Evolutionary conservation across 345 rosid species (phyloP), one percentile per base, ranked within the genome.

Genomic region (Corymbia maculata): DNA sequence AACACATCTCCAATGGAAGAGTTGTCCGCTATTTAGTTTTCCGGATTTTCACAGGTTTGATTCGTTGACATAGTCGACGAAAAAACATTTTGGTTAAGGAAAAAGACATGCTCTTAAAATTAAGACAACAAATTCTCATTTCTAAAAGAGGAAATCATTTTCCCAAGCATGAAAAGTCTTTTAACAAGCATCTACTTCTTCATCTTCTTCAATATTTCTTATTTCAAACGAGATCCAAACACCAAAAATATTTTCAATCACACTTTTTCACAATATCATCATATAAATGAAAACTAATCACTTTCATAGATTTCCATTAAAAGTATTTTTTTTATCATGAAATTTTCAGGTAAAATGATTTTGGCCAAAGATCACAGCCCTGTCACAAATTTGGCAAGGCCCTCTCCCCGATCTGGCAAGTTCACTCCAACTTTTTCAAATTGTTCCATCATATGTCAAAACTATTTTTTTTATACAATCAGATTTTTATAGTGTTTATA

Each of bases 51-150:
- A 66, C 6, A 7, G 13, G 6, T 66, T 66, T 30, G 42, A 66
- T 8, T 66, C 0, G 0, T 1, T 6, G 0, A 13, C 13, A 64
- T 13, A 36, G 9, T n/a, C 75, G n/a, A n/a, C 0, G 2, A 30
- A 64, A n/a, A 1, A 66, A 55, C 61, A 55, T 4, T 55, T 55
- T 55, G 16, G 4, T 66, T 9, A 66, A 15, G 79, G 42, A 30
- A 66, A 66, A n/a, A 13, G 36, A 15, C 44, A 10, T 0, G 0
- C 21, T 66, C 79, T 64, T 64, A n/a, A 13, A 64, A n/a, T 14
- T 66, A n/a, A 66, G 19, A 66, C 6, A 66, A 66, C 44, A 30
- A 4, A 66, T 30, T 64, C 9, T n/a, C 19, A 28, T 64, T 64
- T 64, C 36, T 6, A 13, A 66, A 14, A 66, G 3, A 30, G 9